phyloP scores from a whole-genome alignment of 2,329 filamentous ascomycete species.

The Metarhizium humberi region DNA sequence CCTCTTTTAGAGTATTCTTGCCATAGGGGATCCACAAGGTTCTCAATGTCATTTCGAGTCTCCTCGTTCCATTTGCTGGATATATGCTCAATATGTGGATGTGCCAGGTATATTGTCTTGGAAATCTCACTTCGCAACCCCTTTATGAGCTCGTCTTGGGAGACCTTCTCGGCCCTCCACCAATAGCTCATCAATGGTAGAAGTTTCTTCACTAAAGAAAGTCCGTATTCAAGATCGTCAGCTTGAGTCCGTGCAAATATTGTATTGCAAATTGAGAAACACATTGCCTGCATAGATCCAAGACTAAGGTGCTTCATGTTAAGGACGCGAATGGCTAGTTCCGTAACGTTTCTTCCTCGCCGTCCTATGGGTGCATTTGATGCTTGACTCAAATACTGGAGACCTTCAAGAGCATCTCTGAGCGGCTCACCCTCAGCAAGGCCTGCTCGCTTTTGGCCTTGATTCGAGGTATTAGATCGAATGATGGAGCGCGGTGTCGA shows the following conservation, averaged over 20 bases:
- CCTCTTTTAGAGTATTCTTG: conserved; percentile 66
- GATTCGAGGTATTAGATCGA: conserved; percentile 19
- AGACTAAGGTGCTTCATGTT: conserved; percentile 47
- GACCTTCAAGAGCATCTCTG: conserved; percentile 44
- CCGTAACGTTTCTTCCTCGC: conserved; percentile 46
- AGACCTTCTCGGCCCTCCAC: conserved; percentile 65
- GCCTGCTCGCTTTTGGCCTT: conserved; percentile 18
- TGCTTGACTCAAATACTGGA: conserved; percentile 53
- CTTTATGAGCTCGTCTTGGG: conserved; percentile 50
- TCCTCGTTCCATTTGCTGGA: conserved; percentile 31
- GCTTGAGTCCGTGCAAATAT: conserved; percentile 57
- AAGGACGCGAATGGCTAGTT: conserved; percentile 51
- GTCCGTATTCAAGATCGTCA: conserved; percentile 57
- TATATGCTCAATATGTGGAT: conserved; percentile 53
- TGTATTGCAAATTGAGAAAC: conserved; percentile 67
- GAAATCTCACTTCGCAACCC: conserved; percentile 70
- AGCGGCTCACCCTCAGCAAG: conserved; percentile 23
- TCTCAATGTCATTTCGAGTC: conserved; percentile 43
- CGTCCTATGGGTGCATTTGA: conserved; percentile 58
- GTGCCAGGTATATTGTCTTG: conserved; percentile 57
- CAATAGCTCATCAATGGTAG: conserved; percentile 64
- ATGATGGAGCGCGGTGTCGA: conserved; percentile 18
- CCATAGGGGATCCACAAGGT: conserved; percentile 63
- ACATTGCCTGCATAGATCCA: conserved; percentile 58
- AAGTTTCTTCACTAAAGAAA: conserved; percentile 48